Evolutionary conservation across 2,329 filamentous ascomycete species (phyloP), one percentile per base, ranked within the genome.

Genomic region (Talaromyces funiculosus): DNA sequence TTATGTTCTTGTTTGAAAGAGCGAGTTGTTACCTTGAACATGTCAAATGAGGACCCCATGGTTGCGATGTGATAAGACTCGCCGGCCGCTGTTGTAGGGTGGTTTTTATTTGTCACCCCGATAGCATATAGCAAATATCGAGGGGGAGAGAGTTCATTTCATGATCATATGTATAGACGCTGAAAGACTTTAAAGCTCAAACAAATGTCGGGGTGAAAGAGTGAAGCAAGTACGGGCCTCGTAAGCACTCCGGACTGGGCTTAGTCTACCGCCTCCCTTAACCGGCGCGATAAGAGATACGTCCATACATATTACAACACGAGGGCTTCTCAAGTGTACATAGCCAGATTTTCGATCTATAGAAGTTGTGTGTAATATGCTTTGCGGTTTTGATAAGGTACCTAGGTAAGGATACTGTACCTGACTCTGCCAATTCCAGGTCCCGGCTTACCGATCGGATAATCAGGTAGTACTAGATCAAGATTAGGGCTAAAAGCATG

Each of bases 1-100:
- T 12, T 33, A 12, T 5, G 31, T 3, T 33, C 12, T 33, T 33
- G 31, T 33, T 33, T 33, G 31, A 33, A 43, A 57, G 49, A 53
- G 12, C 3, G 26, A 5, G 33, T 22, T 29, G n/a, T 26, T n/a
- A 61, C 62, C 62, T 63, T 63, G 59, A 60, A 40, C 26, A 59
- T 57, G 33, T 59, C 55, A 24, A 63, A 40, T 12, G 62, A 61
- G 9, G 59, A 58, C 29, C 53, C 61, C 61, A 63, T 63, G 35
- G 35, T 38, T 49, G 43, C 33, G 51, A 40, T 26, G 14, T 8
- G 10, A 31, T 22, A 16, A 10, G n/a, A n/a, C n/a, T n/a, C 40
- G 20, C 43, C 12, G 8, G 8, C 5, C 14, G 45, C 14, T 26
- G 45, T 31, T 31, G 12, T n/a, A 20, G 24, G 12, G 2, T n/a